These are phyloP conservation scores for Ballota nigra DNA, from an alignment of 257 asterid genomes.

Conservation along the genomic window DNA sequence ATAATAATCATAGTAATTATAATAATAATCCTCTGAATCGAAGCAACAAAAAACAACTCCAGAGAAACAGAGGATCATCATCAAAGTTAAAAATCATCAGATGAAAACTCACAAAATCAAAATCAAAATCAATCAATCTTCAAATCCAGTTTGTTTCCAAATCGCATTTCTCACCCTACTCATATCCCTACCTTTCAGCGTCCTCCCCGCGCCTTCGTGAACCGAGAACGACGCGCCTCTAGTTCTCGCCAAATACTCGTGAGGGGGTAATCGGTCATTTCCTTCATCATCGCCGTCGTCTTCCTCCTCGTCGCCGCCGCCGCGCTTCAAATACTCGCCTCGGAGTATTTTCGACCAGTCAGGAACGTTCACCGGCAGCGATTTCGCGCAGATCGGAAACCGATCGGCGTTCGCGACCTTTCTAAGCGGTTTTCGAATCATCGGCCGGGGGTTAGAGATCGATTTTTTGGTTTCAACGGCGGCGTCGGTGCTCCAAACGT, in stretches of 20 bases:
- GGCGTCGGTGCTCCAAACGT: constrained; percentile 46
- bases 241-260: constrained; percentile 73
- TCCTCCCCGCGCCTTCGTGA: constrained; percentile 81
- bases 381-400: constrained; percentile 28
- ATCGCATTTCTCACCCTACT: constrained; percentile 87
- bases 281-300: constrained; percentile 28
- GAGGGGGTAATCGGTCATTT: constrained; percentile 68
- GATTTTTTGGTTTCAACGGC: constrained; percentile 26
- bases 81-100: not conserved
- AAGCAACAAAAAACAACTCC: constrained; percentile 27
- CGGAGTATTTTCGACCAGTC: constrained; percentile 77
- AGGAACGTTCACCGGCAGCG: constrained; percentile 75
- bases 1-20: not conserved
- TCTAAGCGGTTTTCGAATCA: constrained; percentile 30
- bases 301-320: constrained; percentile 25
- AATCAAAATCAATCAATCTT: constrained; percentile 35
- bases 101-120: not conserved
- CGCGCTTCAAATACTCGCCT: constrained; percentile 42
- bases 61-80: constrained; percentile 38
- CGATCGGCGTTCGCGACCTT: constrained; percentile 24
- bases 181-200: constrained; percentile 90
- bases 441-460: constrained; percentile 25
- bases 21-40: constrained; percentile 28
- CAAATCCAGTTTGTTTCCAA: constrained; percentile 83
- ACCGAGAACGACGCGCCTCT: constrained; percentile 78